Percentiles rank a stretch among this genome's conserved stretches.
These are phyloP conservation scores for Eucalyptus paniculata DNA, from an alignment of 345 rosid genomes.

Conservation along the genomic window DNA sequence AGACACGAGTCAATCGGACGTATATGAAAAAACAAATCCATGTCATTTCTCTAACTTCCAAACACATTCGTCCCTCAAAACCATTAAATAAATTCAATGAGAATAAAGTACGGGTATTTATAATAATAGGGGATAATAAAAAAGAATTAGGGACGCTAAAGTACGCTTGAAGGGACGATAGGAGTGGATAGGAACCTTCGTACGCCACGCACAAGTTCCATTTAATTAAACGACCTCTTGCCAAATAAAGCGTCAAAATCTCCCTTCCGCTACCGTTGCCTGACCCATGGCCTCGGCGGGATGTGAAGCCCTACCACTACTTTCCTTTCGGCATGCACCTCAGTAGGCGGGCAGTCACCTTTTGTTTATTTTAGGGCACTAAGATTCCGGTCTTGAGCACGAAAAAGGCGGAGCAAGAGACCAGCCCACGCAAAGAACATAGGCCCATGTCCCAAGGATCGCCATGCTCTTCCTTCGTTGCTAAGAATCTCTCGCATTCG, in stretches of 20 bases:
- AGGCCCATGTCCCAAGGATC: neutral
- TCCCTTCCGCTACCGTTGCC: neutral
- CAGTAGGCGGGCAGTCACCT: neutral
- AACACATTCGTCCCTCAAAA: neutral
- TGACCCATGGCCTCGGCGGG: neutral
- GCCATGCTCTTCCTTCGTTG: neutral
- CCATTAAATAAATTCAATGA: neutral
- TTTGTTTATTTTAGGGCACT: neutral
- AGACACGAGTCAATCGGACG: neutral
- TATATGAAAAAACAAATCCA: neutral
- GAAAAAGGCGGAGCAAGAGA: neutral
- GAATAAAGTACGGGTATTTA: neutral
- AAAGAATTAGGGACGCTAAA: neutral
- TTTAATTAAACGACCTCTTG: neutral
- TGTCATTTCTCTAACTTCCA: neutral
- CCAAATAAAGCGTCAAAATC: neutral
- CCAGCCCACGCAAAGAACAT: neutral
- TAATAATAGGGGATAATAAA: neutral
- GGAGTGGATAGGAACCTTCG: neutral
- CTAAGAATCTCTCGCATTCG: neutral
- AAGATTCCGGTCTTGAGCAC: neutral
- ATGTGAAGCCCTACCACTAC: neutral
- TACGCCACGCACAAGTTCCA: neutral
- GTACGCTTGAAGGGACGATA: neutral
- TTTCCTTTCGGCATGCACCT: neutral